phyloP scores from a whole-genome alignment of 208 protist species.

The Tritrichomonas foetus region DNA sequence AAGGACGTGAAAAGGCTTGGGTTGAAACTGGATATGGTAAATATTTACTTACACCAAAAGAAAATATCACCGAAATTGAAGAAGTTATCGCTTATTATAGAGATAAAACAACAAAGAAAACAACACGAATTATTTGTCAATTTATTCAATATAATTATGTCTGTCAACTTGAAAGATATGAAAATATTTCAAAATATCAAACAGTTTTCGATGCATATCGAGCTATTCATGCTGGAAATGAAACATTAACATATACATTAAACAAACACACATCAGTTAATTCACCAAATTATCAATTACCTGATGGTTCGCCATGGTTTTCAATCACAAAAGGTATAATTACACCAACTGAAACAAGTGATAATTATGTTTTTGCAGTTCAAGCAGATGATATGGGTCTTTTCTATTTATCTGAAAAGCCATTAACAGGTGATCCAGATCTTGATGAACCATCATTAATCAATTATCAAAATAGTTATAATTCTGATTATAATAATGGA shows the following conservation, averaged over 20 bases:
- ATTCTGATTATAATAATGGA: too few species aligned
- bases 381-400: not conserved
- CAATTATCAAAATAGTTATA: too few species aligned
- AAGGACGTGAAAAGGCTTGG: too few species aligned
- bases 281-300: too few species aligned
- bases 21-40: too few species aligned
- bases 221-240: not conserved
- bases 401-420: not conserved
- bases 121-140: not conserved
- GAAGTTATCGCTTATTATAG: not conserved
- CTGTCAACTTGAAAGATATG: not conserved
- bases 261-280: too few species aligned
- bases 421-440: not conserved
- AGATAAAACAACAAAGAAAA: not conserved
- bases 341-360: not conserved
- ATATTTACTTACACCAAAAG: not conserved
- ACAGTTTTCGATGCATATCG: not conserved
- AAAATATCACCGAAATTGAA: not conserved
- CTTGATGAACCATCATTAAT: not conserved
- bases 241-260: too few species aligned
- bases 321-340: not conserved
- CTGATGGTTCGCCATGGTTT: not conserved
- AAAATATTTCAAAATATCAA: not conserved
- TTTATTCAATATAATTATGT: not conserved
- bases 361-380: not conserved